Percentiles rank a stretch among this genome's conserved stretches.
Evolutionary conservation across 495 filamentous ascomycete species (phyloP).

Genomic region (Podospora pseudoanserina): DNA sequence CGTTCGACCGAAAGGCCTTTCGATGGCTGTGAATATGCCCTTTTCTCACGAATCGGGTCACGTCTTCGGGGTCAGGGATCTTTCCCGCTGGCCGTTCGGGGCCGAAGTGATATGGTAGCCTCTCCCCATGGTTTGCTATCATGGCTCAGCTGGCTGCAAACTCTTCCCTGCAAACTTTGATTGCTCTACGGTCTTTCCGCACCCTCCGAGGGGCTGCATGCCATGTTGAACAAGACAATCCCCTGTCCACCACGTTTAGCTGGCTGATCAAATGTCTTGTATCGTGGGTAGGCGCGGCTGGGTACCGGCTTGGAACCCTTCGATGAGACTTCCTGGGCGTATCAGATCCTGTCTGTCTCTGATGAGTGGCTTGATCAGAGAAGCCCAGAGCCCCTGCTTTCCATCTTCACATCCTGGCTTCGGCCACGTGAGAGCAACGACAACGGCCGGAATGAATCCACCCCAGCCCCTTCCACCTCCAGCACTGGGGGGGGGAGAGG

Average conservation of each 20-base stretch:
- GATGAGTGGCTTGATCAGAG: conserved; percentile 14
- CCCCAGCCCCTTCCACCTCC: background rate
- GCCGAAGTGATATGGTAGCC: conserved; percentile 11
- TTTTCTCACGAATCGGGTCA: conserved; percentile 16
- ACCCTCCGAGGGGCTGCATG: background rate
- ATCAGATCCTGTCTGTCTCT: background rate
- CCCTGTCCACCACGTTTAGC: background rate
- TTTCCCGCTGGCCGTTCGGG: conserved; percentile 17
- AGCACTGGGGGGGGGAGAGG: background rate
- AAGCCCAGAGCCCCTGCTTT: conserved; percentile 7
- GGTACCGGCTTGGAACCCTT: background rate
- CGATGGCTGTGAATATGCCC: background rate
- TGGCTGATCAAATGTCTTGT: background rate
- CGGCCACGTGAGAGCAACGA: conserved; percentile 14
- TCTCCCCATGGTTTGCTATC: background rate
- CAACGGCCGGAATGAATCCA: background rate
- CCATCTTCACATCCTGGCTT: conserved; percentile 12
- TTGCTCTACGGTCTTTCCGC: background rate
- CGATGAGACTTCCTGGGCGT: conserved; percentile 5
- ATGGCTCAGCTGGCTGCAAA: background rate
- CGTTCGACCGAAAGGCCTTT: background rate
- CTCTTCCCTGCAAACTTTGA: background rate
- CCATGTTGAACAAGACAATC: background rate
- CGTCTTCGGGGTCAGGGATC: conserved; percentile 7
- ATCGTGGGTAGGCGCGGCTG: background rate